Conservation (phyloP, 2,329 filamentous ascomycete genomes). For the Ophiosphaerella herpotricha region DNA sequence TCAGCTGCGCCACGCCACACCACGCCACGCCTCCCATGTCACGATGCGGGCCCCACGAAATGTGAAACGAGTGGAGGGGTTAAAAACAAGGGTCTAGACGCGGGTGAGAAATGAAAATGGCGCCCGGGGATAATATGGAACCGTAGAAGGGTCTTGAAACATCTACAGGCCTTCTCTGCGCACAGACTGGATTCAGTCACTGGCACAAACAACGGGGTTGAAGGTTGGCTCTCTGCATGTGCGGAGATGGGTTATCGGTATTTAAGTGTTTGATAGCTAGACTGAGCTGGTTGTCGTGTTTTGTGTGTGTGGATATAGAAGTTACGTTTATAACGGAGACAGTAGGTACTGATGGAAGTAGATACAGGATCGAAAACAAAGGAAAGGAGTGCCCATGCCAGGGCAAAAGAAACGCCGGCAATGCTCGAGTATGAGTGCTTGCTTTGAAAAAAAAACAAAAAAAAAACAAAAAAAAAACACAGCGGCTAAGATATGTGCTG, state of each 20-base stretch:
- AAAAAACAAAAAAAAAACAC: not conserved
- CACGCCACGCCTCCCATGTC: too few species aligned
- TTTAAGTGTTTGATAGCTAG: not conserved
- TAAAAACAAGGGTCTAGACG: too few species aligned
- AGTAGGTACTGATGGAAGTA: not conserved
- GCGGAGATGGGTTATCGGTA: not conserved
- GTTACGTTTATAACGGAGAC: not conserved
- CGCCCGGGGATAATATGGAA: too few species aligned
- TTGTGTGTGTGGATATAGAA: not conserved
- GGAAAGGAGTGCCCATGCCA: not conserved
- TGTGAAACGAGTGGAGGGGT: too few species aligned
- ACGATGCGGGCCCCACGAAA: too few species aligned
- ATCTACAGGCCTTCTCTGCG: too few species aligned
- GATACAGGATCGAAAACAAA: not conserved
- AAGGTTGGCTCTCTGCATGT: too few species aligned
- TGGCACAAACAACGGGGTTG: too few species aligned
- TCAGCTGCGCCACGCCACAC: too few species aligned
- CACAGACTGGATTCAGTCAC: too few species aligned
- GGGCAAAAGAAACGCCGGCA: not conserved
- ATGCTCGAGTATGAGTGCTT: not conserved
- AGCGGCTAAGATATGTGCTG: not conserved
- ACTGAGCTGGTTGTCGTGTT: not conserved
- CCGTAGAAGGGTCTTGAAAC: too few species aligned
- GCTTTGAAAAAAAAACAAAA: not conserved
- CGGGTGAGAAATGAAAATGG: too few species aligned